Evolutionary conservation across 78 protist species (phyloP), one percentile per base, ranked within the genome.

Genomic region (Dictyostelium brefeldianum): DNA sequence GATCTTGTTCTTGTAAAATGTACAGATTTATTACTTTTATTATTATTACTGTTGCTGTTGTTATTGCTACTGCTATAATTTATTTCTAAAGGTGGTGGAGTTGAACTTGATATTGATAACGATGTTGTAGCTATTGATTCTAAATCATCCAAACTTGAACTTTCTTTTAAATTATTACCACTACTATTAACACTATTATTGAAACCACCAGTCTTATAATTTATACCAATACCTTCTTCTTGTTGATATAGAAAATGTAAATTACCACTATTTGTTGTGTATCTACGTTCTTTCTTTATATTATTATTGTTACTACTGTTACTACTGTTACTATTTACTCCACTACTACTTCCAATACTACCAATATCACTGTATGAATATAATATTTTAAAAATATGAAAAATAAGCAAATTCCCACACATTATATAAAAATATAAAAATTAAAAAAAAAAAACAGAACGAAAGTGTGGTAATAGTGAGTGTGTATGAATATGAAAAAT

Each of bases 1-100:
- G 93, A 87, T 65, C 85, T 62, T 20, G 78, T 87, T 77, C 85
- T 78, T 22, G 47, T 31, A 20, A 78, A 78, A 54, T 25, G 12
- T 54, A 12, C 31, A 15, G 56, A 47, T 22, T 36, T 74, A 47
- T 74, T 74, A 41, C 27, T 36, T 29, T 43, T 73, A 46, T 36
- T 73, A 73, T 43, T 71, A 71, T 20, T 43, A 18, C 8, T 73
- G 22, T 22, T 59, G 8, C 5, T 62, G 17, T 9, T 62, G 10
- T 14, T 65, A 27, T 65, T 65, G 12, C 27, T 65, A 12, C 15
- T 11, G 12, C 18, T 27, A 36, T 36, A 36, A 29, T 10, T 29
- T 29, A 65, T 29, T 14, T 27, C 20, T 65, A 41, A 25, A 29
- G 25, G 20, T 4, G 73, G 18, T 65, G 73, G 46, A 4, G 73